Evolutionary conservation across 805 yeast species (phyloP).

Genomic region (Candida suzukii): DNA sequence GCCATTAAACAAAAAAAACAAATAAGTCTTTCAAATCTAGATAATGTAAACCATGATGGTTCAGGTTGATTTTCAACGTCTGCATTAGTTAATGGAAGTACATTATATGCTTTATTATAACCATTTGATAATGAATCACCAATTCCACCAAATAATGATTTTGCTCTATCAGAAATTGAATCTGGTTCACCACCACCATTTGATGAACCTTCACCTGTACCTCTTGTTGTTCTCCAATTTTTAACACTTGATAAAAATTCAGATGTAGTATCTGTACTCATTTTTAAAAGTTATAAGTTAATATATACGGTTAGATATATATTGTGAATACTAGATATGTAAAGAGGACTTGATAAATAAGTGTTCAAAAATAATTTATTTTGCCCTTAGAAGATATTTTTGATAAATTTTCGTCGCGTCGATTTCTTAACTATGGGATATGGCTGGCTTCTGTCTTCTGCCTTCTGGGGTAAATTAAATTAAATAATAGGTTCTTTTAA

Average conservation of each 20-base stretch:
- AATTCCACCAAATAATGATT: constrained; percentile 12
- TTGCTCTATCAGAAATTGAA: constrained; percentile 11
- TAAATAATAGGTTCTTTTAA: too few relatives aligned
- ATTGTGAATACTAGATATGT: too few relatives aligned
- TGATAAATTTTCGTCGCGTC: too few relatives aligned
- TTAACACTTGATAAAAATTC: constrained; percentile 6
- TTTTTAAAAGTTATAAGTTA: not conserved
- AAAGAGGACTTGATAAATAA: too few relatives aligned
- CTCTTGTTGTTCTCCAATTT: constrained; percentile 5
- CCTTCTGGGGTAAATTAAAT: too few relatives aligned
- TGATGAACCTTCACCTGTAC: constrained; percentile 2
- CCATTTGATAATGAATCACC: constrained; percentile 19
- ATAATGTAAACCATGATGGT: constrained; percentile 69
- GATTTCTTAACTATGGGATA: too few relatives aligned
- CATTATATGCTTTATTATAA: constrained; percentile 50
- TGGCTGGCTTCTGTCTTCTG: too few relatives aligned
- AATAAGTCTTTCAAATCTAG: constrained; percentile 73
- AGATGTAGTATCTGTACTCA: constrained; percentile 6
- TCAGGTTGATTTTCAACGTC: constrained; percentile 44
- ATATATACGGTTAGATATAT: too few relatives aligned
- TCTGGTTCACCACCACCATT: constrained; percentile 7
- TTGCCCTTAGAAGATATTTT: too few relatives aligned
- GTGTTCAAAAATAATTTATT: too few relatives aligned
- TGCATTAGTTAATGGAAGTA: constrained; percentile 57
- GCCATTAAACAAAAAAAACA: constrained; percentile 72